Evolutionary conservation across 352 stramenopile species (phyloP).

Genomic region (Albugo candida): DNA sequence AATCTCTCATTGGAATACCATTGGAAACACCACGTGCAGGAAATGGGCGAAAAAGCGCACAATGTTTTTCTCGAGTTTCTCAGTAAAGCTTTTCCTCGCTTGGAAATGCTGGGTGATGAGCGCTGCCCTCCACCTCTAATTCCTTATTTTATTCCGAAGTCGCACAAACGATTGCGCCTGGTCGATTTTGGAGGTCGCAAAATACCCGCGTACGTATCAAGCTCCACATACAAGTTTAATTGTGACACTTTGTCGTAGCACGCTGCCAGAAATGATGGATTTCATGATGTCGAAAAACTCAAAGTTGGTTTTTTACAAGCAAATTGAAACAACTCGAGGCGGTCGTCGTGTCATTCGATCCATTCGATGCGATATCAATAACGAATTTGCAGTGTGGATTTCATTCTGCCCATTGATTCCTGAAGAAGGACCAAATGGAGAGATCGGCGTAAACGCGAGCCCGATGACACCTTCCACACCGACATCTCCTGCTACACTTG

Average conservation of each 20-base stretch:
- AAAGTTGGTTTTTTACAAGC: slow-evolving; percentile 80
- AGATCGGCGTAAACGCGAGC: slow-evolving; percentile 56
- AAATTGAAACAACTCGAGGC: slow-evolving; percentile 62
- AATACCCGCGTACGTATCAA: slow-evolving; percentile 30
- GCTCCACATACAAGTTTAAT: neutral
- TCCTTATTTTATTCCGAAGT: slow-evolving; percentile 60
- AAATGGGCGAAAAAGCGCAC: slow-evolving; percentile 67
- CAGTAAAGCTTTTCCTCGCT: slow-evolving; percentile 35
- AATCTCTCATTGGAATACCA: slow-evolving; percentile 81
- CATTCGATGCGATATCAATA: slow-evolving; percentile 74
- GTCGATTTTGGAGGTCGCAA: slow-evolving; percentile 74
- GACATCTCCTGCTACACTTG: slow-evolving; percentile 51
- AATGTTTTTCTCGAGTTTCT: slow-evolving; percentile 68
- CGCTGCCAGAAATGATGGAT: slow-evolving; percentile 79
- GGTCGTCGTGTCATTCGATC: slow-evolving; percentile 73
- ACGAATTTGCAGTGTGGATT: slow-evolving; percentile 67
- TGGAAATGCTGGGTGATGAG: slow-evolving; percentile 69
- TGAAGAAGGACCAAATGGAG: slow-evolving; percentile 58
- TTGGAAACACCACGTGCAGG: slow-evolving; percentile 78
- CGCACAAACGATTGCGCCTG: slow-evolving; percentile 57
- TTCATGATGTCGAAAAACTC: slow-evolving; percentile 77
- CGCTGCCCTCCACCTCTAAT: slow-evolving; percentile 46
- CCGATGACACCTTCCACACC: slow-evolving; percentile 76
- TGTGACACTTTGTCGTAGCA: slow-evolving; percentile 12
- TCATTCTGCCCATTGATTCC: slow-evolving; percentile 64